A percentile compares a stretch with the other conserved stretches of the same genome.
Conservation (phyloP, 192 early-diverging fungal species). For the Fimicolochytrium jonesii region DNA sequence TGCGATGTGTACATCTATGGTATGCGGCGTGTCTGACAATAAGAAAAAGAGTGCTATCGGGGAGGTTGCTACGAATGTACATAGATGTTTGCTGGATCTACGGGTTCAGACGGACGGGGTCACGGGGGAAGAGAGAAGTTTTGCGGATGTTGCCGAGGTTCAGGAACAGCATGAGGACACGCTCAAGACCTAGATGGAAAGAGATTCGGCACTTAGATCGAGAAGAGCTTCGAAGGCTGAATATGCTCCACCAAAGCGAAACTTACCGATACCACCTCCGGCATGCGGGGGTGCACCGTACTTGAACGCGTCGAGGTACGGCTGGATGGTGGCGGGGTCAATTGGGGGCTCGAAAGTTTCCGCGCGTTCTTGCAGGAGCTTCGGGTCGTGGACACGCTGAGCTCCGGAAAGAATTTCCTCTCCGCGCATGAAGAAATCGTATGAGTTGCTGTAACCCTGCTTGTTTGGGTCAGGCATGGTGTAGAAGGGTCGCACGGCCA, state of each 20-base stretch:
- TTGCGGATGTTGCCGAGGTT: conserved; percentile 92
- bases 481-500: conserved; percentile 94
- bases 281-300: conserved; percentile 95
- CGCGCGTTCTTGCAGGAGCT: conserved; percentile 71
- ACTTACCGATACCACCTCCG: conserved; percentile 86
- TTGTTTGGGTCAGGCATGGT: conserved; percentile 95
- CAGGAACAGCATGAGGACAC: conserved; percentile 95
- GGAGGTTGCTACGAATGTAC: no score
- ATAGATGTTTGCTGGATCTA: no score
- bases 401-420: conserved; percentile 99
- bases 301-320: conserved; percentile 94
- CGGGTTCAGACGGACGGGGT: conserved; percentile 87
- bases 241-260: background rate
- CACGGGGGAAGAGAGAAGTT: conserved; percentile 92
- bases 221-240: no score
- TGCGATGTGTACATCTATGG: no score
- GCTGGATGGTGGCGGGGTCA: conserved; percentile 76
- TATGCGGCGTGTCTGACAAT: no score
- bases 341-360: conserved; percentile 64
- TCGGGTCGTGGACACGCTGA: conserved; percentile 95
- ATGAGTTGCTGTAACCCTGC: conserved; percentile 94
- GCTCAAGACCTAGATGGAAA: conserved; percentile 67
- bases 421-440: conserved; percentile 99
- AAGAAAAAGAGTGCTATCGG: no score
- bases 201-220: background rate